A percentile compares a stretch with the other conserved stretches of the same genome.
These are phyloP conservation scores for Eleusine indica DNA, from an alignment of 176 grass and related monocot genomes.

Conservation along the genomic window DNA sequence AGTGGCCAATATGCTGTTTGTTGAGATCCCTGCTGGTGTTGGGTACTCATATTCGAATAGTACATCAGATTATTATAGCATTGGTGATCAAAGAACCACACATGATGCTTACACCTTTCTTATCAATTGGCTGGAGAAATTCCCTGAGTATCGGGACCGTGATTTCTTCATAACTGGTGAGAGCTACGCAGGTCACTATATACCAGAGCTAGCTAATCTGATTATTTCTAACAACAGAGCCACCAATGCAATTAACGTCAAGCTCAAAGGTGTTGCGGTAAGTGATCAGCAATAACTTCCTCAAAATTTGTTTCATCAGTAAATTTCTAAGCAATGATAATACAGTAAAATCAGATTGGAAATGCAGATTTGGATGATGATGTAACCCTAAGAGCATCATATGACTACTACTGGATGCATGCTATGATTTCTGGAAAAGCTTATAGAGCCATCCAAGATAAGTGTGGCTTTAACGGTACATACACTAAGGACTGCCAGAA, in stretches of 20 bases:
- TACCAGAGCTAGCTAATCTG: constrained; percentile 68
- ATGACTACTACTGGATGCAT: constrained; percentile 67
- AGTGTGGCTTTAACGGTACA: constrained; percentile 54
- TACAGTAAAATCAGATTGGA: constrained; percentile 50
- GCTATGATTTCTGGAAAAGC: constrained; percentile 68
- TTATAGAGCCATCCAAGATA: constrained; percentile 51
- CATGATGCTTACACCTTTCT: constrained; percentile 65
- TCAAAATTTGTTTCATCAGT: constrained; percentile 17
- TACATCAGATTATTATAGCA: constrained; percentile 55
- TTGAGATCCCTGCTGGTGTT: constrained; percentile 72
- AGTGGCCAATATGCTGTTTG: constrained; percentile 77
- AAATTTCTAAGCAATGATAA: constrained; percentile 34
- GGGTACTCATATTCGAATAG: constrained; percentile 80
- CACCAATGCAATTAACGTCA: constrained; percentile 33
- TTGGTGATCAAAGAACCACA: constrained; percentile 58
- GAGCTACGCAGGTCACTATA: constrained; percentile 73
- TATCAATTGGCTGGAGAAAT: constrained; percentile 68
- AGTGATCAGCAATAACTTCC: constrained; percentile 43
- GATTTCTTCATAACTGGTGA: constrained; percentile 77
- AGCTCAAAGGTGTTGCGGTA: constrained; percentile 69
- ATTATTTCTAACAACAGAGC: constrained; percentile 55
- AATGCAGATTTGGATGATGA: constrained; percentile 57
- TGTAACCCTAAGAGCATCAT: constrained; percentile 53
- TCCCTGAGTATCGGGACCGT: constrained; percentile 45
- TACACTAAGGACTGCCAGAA: constrained; percentile 46